A percentile compares a stretch with the other conserved stretches of the same genome.
Evolutionary conservation across 441 rosid species (phyloP).

Genomic region (Croton laevigatus): DNA sequence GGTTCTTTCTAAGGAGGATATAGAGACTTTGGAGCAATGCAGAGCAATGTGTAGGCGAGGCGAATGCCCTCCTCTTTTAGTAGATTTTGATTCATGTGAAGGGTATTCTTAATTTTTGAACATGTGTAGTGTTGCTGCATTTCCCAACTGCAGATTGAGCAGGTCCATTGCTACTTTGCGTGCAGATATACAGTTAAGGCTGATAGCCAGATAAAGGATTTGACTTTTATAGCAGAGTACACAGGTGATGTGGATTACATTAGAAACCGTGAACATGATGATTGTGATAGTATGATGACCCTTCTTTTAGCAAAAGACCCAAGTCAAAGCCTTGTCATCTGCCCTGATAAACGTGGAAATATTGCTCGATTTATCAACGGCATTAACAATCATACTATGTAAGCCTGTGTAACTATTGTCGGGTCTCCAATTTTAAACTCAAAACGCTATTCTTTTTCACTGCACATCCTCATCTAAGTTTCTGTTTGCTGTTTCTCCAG

Average conservation of each 20-base stretch:
- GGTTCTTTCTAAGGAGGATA: slow-evolving; percentile 79
- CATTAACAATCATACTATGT: slow-evolving; percentile 77
- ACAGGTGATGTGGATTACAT: slow-evolving; percentile 85
- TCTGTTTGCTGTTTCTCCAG: slow-evolving; percentile 6
- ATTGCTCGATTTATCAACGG: slow-evolving; percentile 84
- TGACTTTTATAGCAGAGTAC: slow-evolving; percentile 81
- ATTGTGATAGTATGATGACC: slow-evolving; percentile 92
- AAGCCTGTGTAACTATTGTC: slow-evolving; percentile 32
- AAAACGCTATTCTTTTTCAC: not conserved
- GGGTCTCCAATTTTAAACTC: slow-evolving; percentile 2
- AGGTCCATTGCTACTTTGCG: slow-evolving; percentile 20
- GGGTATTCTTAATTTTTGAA: slow-evolving; percentile 47
- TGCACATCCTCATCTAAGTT: slow-evolving; percentile 8
- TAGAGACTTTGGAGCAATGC: slow-evolving; percentile 66
- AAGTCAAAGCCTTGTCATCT: slow-evolving; percentile 68
- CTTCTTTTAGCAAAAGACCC: slow-evolving; percentile 69
- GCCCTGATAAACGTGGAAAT: slow-evolving; percentile 88
- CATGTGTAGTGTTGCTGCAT: slow-evolving; percentile 17
- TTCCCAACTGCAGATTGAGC: slow-evolving; percentile 11
- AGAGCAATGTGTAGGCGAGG: slow-evolving; percentile 69
- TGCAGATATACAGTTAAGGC: slow-evolving; percentile 86
- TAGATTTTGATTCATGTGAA: slow-evolving; percentile 79
- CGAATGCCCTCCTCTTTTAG: slow-evolving; percentile 73
- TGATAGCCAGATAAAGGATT: slow-evolving; percentile 72
- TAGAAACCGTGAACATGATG: slow-evolving; percentile 68